Conservation (phyloP, 2,329 filamentous ascomycete species). For the Fusarium denticulatum region DNA sequence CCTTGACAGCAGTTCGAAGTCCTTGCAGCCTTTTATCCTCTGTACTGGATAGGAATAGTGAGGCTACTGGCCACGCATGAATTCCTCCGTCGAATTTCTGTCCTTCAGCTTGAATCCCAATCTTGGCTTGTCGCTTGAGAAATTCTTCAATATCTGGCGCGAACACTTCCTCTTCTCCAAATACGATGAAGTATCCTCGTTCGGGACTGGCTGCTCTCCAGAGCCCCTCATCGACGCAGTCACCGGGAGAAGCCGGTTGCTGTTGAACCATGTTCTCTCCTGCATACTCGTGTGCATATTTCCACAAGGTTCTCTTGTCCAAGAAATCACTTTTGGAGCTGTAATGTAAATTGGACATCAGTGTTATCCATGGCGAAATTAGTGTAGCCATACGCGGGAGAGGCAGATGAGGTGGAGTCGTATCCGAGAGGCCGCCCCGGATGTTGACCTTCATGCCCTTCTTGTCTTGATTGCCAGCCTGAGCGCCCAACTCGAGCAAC, state of each 20-base stretch:
- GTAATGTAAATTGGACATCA: slow-evolving; percentile 73
- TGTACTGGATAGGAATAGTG: slow-evolving; percentile 63
- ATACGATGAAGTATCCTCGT: slow-evolving; percentile 75
- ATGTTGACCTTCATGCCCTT: slow-evolving; percentile 21
- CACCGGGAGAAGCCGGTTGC: slow-evolving; percentile 69
- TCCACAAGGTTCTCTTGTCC: slow-evolving; percentile 70
- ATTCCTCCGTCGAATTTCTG: slow-evolving; percentile 73
- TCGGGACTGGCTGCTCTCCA: slow-evolving; percentile 75
- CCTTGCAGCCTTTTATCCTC: slow-evolving; percentile 63
- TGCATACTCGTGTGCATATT: slow-evolving; percentile 76
- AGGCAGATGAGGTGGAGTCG: slow-evolving; percentile 37
- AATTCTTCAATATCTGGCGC: slow-evolving; percentile 74
- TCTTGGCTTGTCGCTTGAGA: slow-evolving; percentile 63
- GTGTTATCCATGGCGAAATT: slow-evolving; percentile 83
- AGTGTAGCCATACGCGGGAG: slow-evolving; percentile 68
- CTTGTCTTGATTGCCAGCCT: slow-evolving; percentile 35
- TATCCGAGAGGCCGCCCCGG: slow-evolving; percentile 23
- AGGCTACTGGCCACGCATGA: slow-evolving; percentile 85
- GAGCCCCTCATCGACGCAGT: slow-evolving; percentile 70
- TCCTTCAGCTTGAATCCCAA: slow-evolving; percentile 63
- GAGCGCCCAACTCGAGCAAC: slow-evolving; percentile 70
- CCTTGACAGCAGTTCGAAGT: slow-evolving; percentile 54
- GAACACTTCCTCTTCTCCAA: slow-evolving; percentile 82
- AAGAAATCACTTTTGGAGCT: slow-evolving; percentile 82
- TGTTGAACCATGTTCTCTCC: slow-evolving; percentile 52